Conservation (phyloP, 2,329 filamentous ascomycete genomes). For the Dactylellina parvicollis region DNA sequence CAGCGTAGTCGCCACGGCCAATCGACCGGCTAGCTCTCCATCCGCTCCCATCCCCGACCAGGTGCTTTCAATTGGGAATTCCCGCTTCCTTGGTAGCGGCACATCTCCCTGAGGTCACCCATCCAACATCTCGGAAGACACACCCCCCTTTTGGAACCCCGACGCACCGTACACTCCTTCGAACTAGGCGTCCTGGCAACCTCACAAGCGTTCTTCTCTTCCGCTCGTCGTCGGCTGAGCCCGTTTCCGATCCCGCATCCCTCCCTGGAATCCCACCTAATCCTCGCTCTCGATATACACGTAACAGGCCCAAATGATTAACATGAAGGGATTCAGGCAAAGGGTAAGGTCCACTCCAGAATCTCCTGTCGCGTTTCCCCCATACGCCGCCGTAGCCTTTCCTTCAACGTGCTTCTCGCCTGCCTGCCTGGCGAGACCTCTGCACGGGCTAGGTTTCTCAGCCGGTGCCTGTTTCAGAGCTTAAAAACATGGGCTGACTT, state of each 20-base stretch:
- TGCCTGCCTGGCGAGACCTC: not conserved
- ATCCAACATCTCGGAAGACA: slow-evolving; percentile 42
- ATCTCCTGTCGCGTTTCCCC: slow-evolving; percentile 33
- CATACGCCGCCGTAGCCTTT: slow-evolving; percentile 3
- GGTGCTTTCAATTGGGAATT: slow-evolving; percentile 50
- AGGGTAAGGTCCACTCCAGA: slow-evolving; percentile 24
- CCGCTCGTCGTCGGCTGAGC: slow-evolving; percentile 29
- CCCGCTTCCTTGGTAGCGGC: slow-evolving; percentile 34
- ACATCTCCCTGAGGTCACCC: slow-evolving; percentile 28
- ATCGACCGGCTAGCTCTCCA: slow-evolving; percentile 4
- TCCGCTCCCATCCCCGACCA: slow-evolving; percentile 12
- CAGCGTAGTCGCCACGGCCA: not conserved
- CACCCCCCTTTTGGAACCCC: slow-evolving; percentile 31
- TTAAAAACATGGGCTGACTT: slow-evolving; percentile 42
- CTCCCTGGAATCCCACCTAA: slow-evolving; percentile 9
- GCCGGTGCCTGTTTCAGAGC: slow-evolving; percentile 47
- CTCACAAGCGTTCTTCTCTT: slow-evolving; percentile 1
- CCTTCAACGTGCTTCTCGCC: not conserved
- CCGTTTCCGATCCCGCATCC: slow-evolving; percentile 20
- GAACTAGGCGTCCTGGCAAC: slow-evolving; percentile 28
- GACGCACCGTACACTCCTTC: slow-evolving; percentile 43
- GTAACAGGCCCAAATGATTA: slow-evolving; percentile 43
- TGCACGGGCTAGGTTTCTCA: slow-evolving; percentile 14
- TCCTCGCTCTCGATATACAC: slow-evolving; percentile 6
- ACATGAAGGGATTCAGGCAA: slow-evolving; percentile 53